Evolutionary conservation across 2,329 filamentous ascomycete species (phyloP).

Genomic region (Hypoxylon sp.): DNA sequence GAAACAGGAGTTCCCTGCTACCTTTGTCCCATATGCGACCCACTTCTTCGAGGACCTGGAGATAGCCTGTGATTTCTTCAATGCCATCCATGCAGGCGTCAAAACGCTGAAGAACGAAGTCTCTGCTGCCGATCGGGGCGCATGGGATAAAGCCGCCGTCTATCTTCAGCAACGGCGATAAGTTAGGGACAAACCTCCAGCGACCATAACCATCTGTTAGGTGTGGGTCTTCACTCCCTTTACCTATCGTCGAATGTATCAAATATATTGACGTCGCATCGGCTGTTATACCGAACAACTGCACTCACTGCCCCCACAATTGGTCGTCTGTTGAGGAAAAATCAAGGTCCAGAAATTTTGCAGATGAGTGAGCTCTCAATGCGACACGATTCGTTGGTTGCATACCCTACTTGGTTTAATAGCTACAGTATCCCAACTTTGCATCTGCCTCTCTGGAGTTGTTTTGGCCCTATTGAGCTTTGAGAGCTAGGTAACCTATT

Average conservation of each 20-base stretch:
- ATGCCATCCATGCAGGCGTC: conserved; percentile 70
- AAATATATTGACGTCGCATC: background rate
- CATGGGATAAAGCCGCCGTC: conserved; percentile 69
- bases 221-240: background rate
- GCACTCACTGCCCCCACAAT: background rate
- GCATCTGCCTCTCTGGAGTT: conserved; percentile 14
- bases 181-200: background rate
- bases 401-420: conserved; percentile 33
- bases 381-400: conserved; percentile 17
- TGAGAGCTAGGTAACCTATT: conserved; percentile 2
- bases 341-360: conserved; percentile 7
- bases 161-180: conserved; percentile 63
- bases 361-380: conserved; percentile 9
- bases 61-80: conserved; percentile 70
- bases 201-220: background rate
- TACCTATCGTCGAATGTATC: background rate
- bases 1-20: conserved; percentile 65
- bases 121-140: conserved; percentile 61
- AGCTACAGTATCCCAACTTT: conserved; percentile 7
- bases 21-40: conserved; percentile 71
- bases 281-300: background rate
- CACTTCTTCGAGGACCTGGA: conserved; percentile 73
- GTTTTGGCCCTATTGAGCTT: conserved; percentile 9
- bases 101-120: conserved; percentile 66
- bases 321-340: conserved; percentile 1